Evolutionary conservation across 768 basidiomycete genomes (phyloP), one percentile per base, ranked within the genome.

Genomic region (Collybia sp.): DNA sequence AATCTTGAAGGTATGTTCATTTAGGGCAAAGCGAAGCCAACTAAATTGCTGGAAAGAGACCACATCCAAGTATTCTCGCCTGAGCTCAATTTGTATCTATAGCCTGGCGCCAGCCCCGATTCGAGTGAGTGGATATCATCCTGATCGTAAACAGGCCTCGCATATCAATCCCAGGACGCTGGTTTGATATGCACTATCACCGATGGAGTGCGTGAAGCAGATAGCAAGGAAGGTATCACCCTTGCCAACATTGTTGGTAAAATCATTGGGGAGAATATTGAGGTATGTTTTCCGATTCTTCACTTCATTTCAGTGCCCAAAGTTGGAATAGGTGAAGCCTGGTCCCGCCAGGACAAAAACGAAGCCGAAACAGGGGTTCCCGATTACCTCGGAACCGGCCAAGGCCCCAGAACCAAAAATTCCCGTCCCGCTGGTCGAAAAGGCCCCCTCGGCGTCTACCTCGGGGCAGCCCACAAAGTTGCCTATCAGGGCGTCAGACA

Each of bases 51-150:
- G 25, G 25, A 25, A 39, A 88, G 88, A 56, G 45, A 70, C 75
- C 0, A 82, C 75, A 59, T 59, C 69, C 3, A 70, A 73, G 42
- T 88, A 83, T 53, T 53, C 58, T 0, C 71, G 67, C 18, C 53
- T 88, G n/a, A 57, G 71, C 50, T 76, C 76, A 1, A 66, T 82
- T 12, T 79, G 86, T 53, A 63, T 92, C 8, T 91, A 92, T 60
- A 80, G 85, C 56, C 58, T 92, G 25, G 80, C 88, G 0, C 82
- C 87, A 1, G 76, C 80, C 1, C 75, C 71, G 3, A 59, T 90
- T 33, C 71, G 68, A 18, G 86, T 82, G 58, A 44, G 82, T 68
- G n/a, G 17, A 11, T 12, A 19, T 31, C 25, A 49, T 13, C 37
- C 46, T n/a, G 48, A 37, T 12, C 48, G 43, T 32, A 44, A 37